Base-by-base conservation (phyloP, 2,329 filamentous ascomycete species). In the Hortaea werneckii region DNA sequence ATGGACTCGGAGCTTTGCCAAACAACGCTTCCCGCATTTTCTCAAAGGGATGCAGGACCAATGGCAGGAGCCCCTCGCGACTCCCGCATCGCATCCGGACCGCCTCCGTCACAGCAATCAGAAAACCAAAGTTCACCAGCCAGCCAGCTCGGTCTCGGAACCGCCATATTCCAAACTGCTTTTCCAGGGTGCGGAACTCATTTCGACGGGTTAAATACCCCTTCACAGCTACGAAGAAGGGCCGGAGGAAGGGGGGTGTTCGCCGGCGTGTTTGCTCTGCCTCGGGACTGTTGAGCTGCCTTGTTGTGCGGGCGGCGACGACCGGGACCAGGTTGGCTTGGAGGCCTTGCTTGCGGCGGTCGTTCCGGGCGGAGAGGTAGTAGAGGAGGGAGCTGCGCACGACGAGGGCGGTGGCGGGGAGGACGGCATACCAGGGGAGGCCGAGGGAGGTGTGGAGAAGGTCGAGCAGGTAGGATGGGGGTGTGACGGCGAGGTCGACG, bases 361-460 rank as follows among this genome's bases (percentile, higher is more conserved):
- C 29, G 3, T 58, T 58, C 4, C 42, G 38, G n/a, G 46, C 29
- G 13, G 46, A 44, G 12, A 57, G 7, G 40, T 57, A 54, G 41
- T 62, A 62, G 37, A 57, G 51, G 20, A 62, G 7, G 6, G 54
- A 39, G 39, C 56, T 51, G 34, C 59, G 58, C 10, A 63, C 50
- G 34, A 61, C 37, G 26, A 62, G 30, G 9, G 62, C 61, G 12
- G 58, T 46, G 6, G 52, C 29, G 0, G 62, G 61, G 5, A 65
- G 48, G 29, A 49, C 57, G 9, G 56, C 57, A 12, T 44, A 62
- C 61, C 61, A 65, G 8, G 62, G 59, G 8, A 63, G 41, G n/a
- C 60, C 53, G 20, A 20, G 20, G 32, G 45, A 39, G 26, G 37
- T 34, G 42, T 65, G 61, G 5, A 64, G 29, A 32, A 28, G 40